These are phyloP conservation scores for Debaryomycetaceae sp. DNA, from an alignment of 1,139 yeast species.

Conservation along the genomic window DNA sequence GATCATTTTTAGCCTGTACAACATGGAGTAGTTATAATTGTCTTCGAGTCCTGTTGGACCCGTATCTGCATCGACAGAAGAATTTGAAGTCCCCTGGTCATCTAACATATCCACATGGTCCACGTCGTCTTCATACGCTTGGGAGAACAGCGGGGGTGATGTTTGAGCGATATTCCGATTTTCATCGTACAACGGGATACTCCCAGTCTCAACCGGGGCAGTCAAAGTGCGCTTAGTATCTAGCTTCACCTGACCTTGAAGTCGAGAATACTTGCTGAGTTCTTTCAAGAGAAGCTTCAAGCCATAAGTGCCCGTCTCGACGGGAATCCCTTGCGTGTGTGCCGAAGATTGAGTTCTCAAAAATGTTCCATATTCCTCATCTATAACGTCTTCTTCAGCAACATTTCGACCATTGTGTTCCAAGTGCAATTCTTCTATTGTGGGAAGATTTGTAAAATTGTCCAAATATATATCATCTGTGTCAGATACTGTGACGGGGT, in stretches of 20 bases:
- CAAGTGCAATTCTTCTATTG: slow-evolving; percentile 26
- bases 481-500: slow-evolving; percentile 1
- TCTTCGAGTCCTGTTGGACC: neutral
- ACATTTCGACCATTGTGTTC: slow-evolving; percentile 7
- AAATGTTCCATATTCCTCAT: slow-evolving; percentile 10
- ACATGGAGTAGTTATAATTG: neutral
- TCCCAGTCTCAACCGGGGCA: slow-evolving; percentile 8
- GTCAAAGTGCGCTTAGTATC: slow-evolving; percentile 14
- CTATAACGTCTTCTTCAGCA: slow-evolving; percentile 6
- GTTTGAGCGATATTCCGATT: slow-evolving; percentile 2
- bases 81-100: slow-evolving; percentile 1
- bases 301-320: slow-evolving; percentile 29
- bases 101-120: slow-evolving; percentile 3
- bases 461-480: slow-evolving; percentile 21
- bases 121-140: slow-evolving; percentile 4
- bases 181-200: neutral
- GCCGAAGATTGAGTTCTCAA: slow-evolving; percentile 8
- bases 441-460: slow-evolving; percentile 25
- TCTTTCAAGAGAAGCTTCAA: slow-evolving; percentile 31
- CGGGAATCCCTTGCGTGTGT: slow-evolving; percentile 5
- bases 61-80: neutral
- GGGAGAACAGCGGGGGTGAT: slow-evolving; percentile 3
- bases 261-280: slow-evolving; percentile 25
- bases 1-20: neutral
- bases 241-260: slow-evolving; percentile 9